These are phyloP conservation scores for Angophora floribunda DNA, from an alignment of 345 rosid genomes.

Conservation along the genomic window DNA sequence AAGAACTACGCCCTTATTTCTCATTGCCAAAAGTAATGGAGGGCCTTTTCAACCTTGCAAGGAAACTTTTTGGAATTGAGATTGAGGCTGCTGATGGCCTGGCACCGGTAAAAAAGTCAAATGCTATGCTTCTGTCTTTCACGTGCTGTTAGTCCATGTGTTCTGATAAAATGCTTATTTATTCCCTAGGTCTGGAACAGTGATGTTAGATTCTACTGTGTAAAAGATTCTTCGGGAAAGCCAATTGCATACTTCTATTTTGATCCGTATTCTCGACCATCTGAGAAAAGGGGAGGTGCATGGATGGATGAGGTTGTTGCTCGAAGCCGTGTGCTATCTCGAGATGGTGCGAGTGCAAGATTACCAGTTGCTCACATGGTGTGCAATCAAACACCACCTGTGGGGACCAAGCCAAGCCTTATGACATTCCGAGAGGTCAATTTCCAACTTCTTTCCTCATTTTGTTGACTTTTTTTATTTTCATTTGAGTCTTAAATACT, in stretches of 20 bases:
- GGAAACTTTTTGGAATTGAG: slow-evolving; percentile 62
- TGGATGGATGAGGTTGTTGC: slow-evolving; percentile 91
- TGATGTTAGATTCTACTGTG: slow-evolving; percentile 71
- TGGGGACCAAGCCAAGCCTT: slow-evolving; percentile 87
- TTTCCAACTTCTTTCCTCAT: not conserved
- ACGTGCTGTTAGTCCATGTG: not conserved
- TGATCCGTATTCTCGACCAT: slow-evolving; percentile 95
- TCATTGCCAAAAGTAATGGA: slow-evolving; percentile 85
- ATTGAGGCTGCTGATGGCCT: slow-evolving; percentile 85
- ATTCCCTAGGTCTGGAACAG: slow-evolving; percentile 76
- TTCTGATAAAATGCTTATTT: not conserved
- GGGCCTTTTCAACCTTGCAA: slow-evolving; percentile 73
- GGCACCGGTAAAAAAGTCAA: slow-evolving; percentile 54
- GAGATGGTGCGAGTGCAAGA: slow-evolving; percentile 34
- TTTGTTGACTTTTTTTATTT: not conserved
- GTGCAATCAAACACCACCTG: slow-evolving; percentile 94
- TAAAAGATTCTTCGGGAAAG: slow-evolving; percentile 72
- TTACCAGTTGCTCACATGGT: slow-evolving; percentile 91
- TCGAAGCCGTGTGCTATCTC: slow-evolving; percentile 65
- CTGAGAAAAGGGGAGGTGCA: slow-evolving; percentile 84
- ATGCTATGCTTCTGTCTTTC: not conserved
- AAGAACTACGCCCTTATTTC: slow-evolving; percentile 83
- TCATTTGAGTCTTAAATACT: not conserved
- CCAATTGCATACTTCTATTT: slow-evolving; percentile 88
- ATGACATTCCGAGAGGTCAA: slow-evolving; percentile 93